Base-by-base conservation (phyloP, 2,329 filamentous ascomycete genomes). In the Colletotrichum endophyticum region DNA sequence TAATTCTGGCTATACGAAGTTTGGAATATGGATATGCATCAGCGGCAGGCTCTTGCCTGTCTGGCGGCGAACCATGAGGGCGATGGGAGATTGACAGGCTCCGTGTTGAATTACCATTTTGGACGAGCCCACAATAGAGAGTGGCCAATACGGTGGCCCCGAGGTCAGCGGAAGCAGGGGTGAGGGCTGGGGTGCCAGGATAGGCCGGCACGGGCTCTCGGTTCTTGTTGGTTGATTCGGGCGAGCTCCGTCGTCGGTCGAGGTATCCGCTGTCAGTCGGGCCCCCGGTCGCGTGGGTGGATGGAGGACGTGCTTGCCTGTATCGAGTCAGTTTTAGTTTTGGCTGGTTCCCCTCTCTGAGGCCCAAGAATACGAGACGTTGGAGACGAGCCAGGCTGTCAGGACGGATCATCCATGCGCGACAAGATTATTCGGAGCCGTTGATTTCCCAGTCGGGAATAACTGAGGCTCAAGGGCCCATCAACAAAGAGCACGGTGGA, bases 1-100 rank as follows among this genome's bases (percentile, higher is more conserved):
- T 76, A 76, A 73, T 76, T 70, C 64, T 68, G 73, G 73, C 64
- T 76, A 76, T 76, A 76, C 73, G 73, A 76, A 76, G 73, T 76
- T 76, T 76, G 73, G 73, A 73, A 70, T 76, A 76, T 76, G 73
- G 73, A 76, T 76, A 76, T 76, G 73, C 73, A 76, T 28, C 63
- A 36, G 32, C 36, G 30, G 70, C 73, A 76, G 70, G 73, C 73
- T 70, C 69, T 59, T 57, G 70, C 73, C 70, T 76, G 73, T 66
- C 59, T 73, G 34, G 73, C 70, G 72, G 70, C 73, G 70, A 76
- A 73, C 73, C 73, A 76, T 69, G 57, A 73, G 32, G 28, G 71
- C 57, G 73, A 73, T 69, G 64, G 73, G 73, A 76, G 73, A 76
- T 76, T 76, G 73, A 67, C 34, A 59, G 64, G 22, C 73, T 56